Evolutionary conservation across 768 basidiomycete genomes (phyloP).

Genomic region (Gloeophyllum trabeum): DNA sequence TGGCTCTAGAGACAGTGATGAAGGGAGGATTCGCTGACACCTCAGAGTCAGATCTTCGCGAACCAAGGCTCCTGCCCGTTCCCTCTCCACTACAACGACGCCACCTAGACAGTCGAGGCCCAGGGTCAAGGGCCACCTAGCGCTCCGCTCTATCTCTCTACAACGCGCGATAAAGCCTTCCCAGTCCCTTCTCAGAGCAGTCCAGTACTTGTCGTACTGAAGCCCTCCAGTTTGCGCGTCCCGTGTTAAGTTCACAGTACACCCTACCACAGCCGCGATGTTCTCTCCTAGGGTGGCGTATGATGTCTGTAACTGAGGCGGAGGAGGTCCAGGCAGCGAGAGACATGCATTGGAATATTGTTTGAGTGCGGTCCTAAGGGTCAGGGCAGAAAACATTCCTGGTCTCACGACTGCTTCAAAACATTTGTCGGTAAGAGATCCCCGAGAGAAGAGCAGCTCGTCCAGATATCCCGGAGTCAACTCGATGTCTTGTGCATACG

Average conservation of each 20-base stretch:
- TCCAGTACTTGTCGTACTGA: conserved; percentile 73
- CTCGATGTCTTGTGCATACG: conserved; percentile 61
- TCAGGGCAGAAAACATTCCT: conserved; percentile 76
- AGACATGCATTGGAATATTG: conserved; percentile 71
- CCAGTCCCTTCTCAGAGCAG: conserved; percentile 85
- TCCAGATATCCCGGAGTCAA: conserved; percentile 84
- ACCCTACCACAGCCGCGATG: conserved; percentile 79
- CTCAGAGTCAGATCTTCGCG: conserved; percentile 58
- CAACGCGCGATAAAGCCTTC: conserved; percentile 90
- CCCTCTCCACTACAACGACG: conserved; percentile 63
- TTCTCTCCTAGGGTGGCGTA: conserved; percentile 65
- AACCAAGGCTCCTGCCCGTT: conserved; percentile 56
- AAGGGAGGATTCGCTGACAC: conserved; percentile 37
- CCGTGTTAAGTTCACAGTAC: conserved; percentile 61
- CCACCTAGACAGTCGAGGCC: conserved; percentile 31
- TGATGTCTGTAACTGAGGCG: conserved; percentile 44
- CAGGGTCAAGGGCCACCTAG: conserved; percentile 69
- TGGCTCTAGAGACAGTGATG: conserved; percentile 31
- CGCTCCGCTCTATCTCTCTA: conserved; percentile 80
- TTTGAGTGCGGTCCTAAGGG: conserved; percentile 71
- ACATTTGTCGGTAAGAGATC: conserved; percentile 70
- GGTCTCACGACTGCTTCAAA: conserved; percentile 78
- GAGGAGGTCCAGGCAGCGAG: conserved; percentile 44
- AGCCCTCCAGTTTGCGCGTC: conserved; percentile 73
- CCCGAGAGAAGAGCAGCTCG: conserved; percentile 60